A percentile compares a stretch with the other conserved stretches of the same genome.
Conservation (phyloP, 768 basidiomycete species). For the Hygrocybe coccinea region DNA sequence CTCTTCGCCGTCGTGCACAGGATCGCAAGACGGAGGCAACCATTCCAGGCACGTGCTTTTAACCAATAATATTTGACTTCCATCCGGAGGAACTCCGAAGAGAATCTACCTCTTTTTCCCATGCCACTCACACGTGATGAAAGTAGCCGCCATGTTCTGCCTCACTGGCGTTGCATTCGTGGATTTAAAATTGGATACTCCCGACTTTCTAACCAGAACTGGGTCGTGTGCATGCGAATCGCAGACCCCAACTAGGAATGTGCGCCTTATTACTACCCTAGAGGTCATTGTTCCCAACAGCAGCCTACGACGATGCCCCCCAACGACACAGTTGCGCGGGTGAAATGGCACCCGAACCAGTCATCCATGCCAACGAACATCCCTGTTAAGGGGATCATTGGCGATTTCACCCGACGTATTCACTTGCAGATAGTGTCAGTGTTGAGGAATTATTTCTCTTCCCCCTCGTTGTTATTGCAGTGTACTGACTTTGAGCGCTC, state of each 20-base stretch:
- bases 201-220: neutral
- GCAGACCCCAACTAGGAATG: constrained; percentile 39
- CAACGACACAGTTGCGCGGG: constrained; percentile 38
- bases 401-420: constrained; percentile 34
- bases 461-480: no score
- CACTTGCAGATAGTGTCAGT: constrained; percentile 38
- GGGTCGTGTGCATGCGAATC: neutral
- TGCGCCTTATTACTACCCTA: constrained; percentile 38
- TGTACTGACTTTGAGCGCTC: neutral
- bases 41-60: constrained; percentile 30
- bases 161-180: no score
- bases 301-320: constrained; percentile 38
- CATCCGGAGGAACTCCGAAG: neutral
- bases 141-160: no score
- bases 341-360: constrained; percentile 41
- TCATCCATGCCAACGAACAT: constrained; percentile 34
- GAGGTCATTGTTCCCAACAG: constrained; percentile 39
- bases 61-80: neutral
- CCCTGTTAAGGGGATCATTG: constrained; percentile 20
- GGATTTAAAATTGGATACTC: neutral
- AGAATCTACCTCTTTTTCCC: no score
- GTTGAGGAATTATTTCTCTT: no score
- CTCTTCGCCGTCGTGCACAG: constrained; percentile 12
- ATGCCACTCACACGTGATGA: no score
- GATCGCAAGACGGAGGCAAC: constrained; percentile 33